These are phyloP conservation scores for Pestalotiopsis sp. DNA, from an alignment of 2,329 filamentous ascomycete species.

Conservation along the genomic window DNA sequence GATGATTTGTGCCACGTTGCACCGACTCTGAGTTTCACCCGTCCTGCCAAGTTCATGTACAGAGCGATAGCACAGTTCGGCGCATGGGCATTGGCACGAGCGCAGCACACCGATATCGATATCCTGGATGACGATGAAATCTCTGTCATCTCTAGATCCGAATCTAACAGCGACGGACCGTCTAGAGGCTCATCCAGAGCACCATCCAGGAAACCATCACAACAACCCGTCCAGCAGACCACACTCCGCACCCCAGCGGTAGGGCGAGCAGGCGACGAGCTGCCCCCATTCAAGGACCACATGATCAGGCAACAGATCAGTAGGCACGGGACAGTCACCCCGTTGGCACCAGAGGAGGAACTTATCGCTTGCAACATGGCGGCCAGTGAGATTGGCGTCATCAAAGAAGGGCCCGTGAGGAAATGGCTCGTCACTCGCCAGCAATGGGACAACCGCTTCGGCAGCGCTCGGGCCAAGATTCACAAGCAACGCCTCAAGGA, in stretches of 20 bases:
- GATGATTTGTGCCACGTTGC: constrained; percentile 92
- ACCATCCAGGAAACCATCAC: constrained; percentile 1
- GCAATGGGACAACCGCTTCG: constrained; percentile 74
- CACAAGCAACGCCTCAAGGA: constrained; percentile 76
- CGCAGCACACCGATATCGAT: constrained; percentile 78
- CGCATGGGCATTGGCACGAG: constrained; percentile 84
- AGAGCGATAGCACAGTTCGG: constrained; percentile 90
- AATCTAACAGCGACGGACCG: constrained; percentile 38
- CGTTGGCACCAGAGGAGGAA: constrained; percentile 65
- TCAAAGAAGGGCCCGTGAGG: constrained; percentile 77
- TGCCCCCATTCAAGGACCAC: constrained; percentile 78
- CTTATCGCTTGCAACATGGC: constrained; percentile 68
- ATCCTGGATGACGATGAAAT: constrained; percentile 79
- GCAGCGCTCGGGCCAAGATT: constrained; percentile 68
- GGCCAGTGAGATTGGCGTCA: constrained; percentile 69
- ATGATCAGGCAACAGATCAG: constrained; percentile 93
- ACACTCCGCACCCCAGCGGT: constrained; percentile 45
- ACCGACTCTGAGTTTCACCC: constrained; percentile 91
- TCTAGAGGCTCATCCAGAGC: constrained; percentile 22
- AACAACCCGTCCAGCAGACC: constrained; percentile 18
- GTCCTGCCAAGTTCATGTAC: constrained; percentile 97
- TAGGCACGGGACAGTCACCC: constrained; percentile 73
- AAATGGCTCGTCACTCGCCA: constrained; percentile 81
- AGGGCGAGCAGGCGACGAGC: constrained; percentile 82
- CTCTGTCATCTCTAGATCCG: constrained; percentile 71